A percentile compares a stretch with the other conserved stretches of the same genome.
phyloP scores from a whole-genome alignment of 2,329 filamentous ascomycete genomes.

The Truncatella angustata region DNA sequence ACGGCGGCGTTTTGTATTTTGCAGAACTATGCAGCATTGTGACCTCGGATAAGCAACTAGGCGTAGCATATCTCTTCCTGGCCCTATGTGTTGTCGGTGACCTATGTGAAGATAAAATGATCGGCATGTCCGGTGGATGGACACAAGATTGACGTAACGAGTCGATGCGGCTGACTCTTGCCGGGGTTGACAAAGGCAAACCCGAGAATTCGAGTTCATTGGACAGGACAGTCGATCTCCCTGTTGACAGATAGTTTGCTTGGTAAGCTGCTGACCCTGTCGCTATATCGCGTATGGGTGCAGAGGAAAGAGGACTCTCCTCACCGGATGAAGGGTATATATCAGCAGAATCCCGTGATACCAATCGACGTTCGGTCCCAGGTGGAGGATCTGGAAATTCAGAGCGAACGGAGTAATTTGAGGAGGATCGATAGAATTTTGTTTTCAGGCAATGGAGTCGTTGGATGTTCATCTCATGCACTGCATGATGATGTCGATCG shows the following conservation, averaged over 20 bases:
- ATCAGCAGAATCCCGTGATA: slow-evolving; percentile 25
- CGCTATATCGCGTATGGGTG: slow-evolving; percentile 9
- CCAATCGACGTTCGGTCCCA: slow-evolving; percentile 24
- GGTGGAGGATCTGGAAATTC: slow-evolving; percentile 23
- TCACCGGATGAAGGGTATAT: slow-evolving; percentile 27
- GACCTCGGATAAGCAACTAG: slow-evolving; percentile 28
- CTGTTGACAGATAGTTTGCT: neutral
- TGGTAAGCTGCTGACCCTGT: neutral
- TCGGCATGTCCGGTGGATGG: neutral
- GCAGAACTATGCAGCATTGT: slow-evolving; percentile 25
- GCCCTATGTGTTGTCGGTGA: neutral
- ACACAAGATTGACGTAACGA: too few relatives aligned
- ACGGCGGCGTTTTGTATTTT: neutral
- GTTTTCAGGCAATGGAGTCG: slow-evolving; percentile 20
- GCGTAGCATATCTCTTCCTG: slow-evolving; percentile 17
- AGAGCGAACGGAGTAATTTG: slow-evolving; percentile 23
- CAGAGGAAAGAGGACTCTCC: slow-evolving; percentile 25
- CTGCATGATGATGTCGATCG: slow-evolving; percentile 1
- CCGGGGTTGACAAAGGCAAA: too few relatives aligned
- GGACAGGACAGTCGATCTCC: neutral
- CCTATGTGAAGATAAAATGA: neutral
- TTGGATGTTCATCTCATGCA: slow-evolving; percentile 18
- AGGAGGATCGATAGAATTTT: slow-evolving; percentile 22
- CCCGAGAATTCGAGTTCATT: too few relatives aligned
- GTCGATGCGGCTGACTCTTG: too few relatives aligned